Evolutionary conservation across 2,329 filamentous ascomycete species (phyloP).

Genomic region (Alternaria hordeiaustralica): DNA sequence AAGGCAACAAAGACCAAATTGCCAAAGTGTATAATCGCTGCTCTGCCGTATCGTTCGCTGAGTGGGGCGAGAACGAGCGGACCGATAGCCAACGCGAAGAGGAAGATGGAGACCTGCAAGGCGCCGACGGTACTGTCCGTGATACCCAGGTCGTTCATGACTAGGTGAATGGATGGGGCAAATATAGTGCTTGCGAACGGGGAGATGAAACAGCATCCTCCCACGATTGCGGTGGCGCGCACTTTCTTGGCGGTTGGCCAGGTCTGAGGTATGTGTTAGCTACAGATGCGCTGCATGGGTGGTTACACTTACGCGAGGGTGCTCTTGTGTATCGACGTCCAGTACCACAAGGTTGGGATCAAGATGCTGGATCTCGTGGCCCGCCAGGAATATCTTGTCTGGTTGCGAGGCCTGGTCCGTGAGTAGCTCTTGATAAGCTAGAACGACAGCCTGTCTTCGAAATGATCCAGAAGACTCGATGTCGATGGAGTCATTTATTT

Average conservation of each 20-base stretch:
- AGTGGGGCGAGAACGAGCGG: slow-evolving; percentile 38
- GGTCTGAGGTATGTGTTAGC: not conserved
- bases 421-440: not conserved
- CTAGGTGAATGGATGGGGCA: slow-evolving; percentile 30
- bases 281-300: not conserved
- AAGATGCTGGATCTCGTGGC: not conserved
- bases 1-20: slow-evolving; percentile 34
- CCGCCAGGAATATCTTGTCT: not conserved
- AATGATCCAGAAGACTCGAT: not conserved
- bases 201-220: slow-evolving; percentile 11
- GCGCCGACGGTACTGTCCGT: slow-evolving; percentile 20
- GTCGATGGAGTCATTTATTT: not conserved
- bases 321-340: not conserved
- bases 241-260: slow-evolving; percentile 14
- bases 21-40: slow-evolving; percentile 24
- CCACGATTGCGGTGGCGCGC: slow-evolving; percentile 8
- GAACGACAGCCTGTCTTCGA: not conserved
- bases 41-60: slow-evolving; percentile 35
- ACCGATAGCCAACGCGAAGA: slow-evolving; percentile 42
- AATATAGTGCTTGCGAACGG: slow-evolving; percentile 32
- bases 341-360: not conserved
- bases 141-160: slow-evolving; percentile 30
- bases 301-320: not conserved
- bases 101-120: slow-evolving; percentile 39
- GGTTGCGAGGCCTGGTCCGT: not conserved